Evolutionary conservation across 352 stramenopile genomes (phyloP).

Genomic region (Vaucheria bursata): DNA sequence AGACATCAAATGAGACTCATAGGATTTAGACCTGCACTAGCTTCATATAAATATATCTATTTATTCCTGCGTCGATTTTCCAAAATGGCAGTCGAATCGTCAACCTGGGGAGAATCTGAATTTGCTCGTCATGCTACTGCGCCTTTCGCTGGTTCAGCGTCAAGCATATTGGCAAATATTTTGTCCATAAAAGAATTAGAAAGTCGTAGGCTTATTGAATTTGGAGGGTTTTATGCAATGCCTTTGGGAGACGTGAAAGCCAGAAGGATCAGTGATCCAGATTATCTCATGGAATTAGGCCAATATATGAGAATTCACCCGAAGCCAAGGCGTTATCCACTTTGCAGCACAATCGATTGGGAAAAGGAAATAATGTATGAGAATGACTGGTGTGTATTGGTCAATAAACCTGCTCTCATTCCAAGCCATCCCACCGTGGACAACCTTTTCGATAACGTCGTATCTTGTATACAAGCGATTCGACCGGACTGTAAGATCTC

Average conservation of each 20-base stretch:
- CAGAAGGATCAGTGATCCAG: not conserved
- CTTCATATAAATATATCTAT: too few relatives aligned
- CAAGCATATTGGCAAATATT: not conserved
- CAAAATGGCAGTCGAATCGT: too few relatives aligned
- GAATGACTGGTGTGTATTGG: not conserved
- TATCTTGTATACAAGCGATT: not conserved
- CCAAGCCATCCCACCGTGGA: not conserved
- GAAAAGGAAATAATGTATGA: not conserved
- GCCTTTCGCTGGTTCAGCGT: not conserved
- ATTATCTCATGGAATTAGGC: not conserved
- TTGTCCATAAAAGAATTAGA: not conserved
- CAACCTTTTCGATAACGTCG: conserved; percentile 3
- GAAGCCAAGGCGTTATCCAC: not conserved
- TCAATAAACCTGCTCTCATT: not conserved
- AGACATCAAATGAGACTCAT: too few relatives aligned
- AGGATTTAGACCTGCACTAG: too few relatives aligned
- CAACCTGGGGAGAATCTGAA: not conserved
- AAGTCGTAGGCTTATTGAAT: not conserved
- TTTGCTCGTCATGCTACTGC: not conserved
- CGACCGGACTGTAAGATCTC: not conserved
- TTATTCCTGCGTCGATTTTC: too few relatives aligned
- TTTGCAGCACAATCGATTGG: conserved; percentile 6
- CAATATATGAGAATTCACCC: conserved; percentile 10
- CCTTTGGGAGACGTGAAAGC: not conserved
- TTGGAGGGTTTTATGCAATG: conserved; percentile 3